Percentiles rank a stretch among this genome's conserved stretches.
These are phyloP conservation scores for Penicillium manginii DNA, from an alignment of 495 filamentous ascomycete species.

Conservation along the genomic window DNA sequence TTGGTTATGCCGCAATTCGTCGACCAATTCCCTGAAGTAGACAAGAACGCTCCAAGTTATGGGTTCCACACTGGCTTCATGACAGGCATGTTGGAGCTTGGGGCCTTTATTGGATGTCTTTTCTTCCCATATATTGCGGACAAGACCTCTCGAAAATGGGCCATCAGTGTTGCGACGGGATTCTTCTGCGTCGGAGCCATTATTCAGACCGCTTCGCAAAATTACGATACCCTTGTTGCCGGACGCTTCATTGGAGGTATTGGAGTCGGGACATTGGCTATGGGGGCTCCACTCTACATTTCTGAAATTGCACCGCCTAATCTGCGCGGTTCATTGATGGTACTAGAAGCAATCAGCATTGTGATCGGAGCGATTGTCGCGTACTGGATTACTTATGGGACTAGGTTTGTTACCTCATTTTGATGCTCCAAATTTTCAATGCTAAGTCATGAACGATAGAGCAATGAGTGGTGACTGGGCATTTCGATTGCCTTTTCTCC, in stretches of 20 bases:
- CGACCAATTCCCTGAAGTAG: constrained; percentile 21
- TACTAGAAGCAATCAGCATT: constrained; percentile 26
- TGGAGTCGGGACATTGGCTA: constrained; percentile 72
- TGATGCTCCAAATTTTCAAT: neutral
- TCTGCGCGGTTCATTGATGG: constrained; percentile 17
- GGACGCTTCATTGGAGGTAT: constrained; percentile 71
- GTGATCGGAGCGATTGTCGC: constrained; percentile 44
- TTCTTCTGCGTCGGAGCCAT: constrained; percentile 56
- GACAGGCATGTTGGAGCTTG: constrained; percentile 30
- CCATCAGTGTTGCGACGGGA: constrained; percentile 53
- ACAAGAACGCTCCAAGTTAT: constrained; percentile 15
- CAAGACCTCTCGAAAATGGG: constrained; percentile 49
- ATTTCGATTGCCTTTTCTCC: constrained; percentile 74
- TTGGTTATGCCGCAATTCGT: constrained; percentile 31
- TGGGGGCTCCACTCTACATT: constrained; percentile 60
- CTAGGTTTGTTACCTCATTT: constrained; percentile 3
- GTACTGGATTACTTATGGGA: constrained; percentile 15
- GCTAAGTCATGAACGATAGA: neutral
- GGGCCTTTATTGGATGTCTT: constrained; percentile 31
- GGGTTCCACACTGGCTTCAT: constrained; percentile 25
- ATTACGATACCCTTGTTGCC: constrained; percentile 62
- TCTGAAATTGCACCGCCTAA: constrained; percentile 18
- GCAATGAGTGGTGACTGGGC: constrained; percentile 55
- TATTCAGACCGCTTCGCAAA: constrained; percentile 55
- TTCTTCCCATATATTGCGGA: constrained; percentile 31